Evolutionary conservation across 345 rosid genomes (phyloP), one percentile per base, ranked within the genome.

Genomic region (Populus nigra): DNA sequence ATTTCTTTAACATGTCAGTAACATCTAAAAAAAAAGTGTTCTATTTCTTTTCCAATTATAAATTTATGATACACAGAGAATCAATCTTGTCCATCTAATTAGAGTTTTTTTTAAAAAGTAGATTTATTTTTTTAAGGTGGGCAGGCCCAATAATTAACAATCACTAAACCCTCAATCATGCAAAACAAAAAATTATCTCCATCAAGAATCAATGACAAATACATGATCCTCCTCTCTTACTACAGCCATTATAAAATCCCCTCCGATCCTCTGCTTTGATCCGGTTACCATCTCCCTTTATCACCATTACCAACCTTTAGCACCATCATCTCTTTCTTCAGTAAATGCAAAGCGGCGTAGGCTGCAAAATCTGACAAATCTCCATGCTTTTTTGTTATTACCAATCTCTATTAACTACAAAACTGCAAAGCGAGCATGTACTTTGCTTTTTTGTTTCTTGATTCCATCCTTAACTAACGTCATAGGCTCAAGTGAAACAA

Each of bases 341-440:
- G 68, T 47, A 66, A 71, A 69, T 80, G 83, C 84, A 76, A 82
- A 84, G 86, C 87, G 86, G 83, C 87, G 78, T 69, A 75, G 79
- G 72, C 86, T 74, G 82, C 80, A 68, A 68, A 85, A 7, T 57
- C 90, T 85, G 88, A 81, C 86, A 78, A 70, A 27, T 29, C 9
- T 17, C 45, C 13, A 41, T 2, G 45, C 45, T 39, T 55, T 12
- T 12, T 59, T 71, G 62, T 29, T 29, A 35, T 18, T 2, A 23
- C 59, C 59, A 2, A 17, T 59, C 74, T 12, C 41, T 12, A 23
- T 18, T n/a, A 5, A 39, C 20, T 69, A 15, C 53, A 22, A 7
- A 16, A n/a, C 79, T 18, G 79, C 69, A 17, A 47, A 59, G 5
- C 25, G 3, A 68, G 74, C 25, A 69, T 11, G 29, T 59, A 5